Percentiles rank a stretch among this genome's conserved stretches.
These are phyloP conservation scores for Parachaetomium inaequale DNA, from an alignment of 495 filamentous ascomycete genomes.

Conservation along the genomic window DNA sequence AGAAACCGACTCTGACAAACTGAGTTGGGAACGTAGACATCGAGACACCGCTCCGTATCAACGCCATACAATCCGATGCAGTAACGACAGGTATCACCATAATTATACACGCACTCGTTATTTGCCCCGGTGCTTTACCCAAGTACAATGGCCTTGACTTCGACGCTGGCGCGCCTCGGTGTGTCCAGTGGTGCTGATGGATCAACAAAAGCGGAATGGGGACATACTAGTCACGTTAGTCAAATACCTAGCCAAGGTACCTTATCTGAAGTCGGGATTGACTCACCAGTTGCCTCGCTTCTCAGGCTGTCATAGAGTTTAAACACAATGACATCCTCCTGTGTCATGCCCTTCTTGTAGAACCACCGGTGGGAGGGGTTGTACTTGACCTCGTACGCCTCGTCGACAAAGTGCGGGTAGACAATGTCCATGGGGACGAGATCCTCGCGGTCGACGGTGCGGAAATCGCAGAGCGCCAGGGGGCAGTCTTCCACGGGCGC, in stretches of 20 bases:
- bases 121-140: not conserved
- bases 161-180: slow-evolving; percentile 13
- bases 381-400: slow-evolving; percentile 18
- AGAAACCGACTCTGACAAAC: not conserved
- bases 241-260: not conserved
- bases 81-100: not conserved
- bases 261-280: not conserved
- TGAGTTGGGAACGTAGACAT: too few relatives aligned
- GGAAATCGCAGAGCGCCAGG: slow-evolving; percentile 15
- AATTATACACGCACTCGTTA: not conserved
- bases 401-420: slow-evolving; percentile 17
- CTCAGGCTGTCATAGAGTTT: slow-evolving; percentile 14
- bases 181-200: not conserved
- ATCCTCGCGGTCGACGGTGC: slow-evolving; percentile 15
- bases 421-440: slow-evolving; percentile 8
- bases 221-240: slow-evolving; percentile 9
- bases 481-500: slow-evolving; percentile 18
- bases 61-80: not conserved
- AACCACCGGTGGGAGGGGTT: slow-evolving; percentile 19
- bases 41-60: not conserved
- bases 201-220: slow-evolving; percentile 17
- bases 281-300: slow-evolving; percentile 13
- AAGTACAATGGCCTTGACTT: slow-evolving; percentile 16
- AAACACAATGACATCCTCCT: slow-evolving; percentile 16
- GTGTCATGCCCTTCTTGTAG: slow-evolving; percentile 15